phyloP scores from a whole-genome alignment of 331 rosid genomes.

The Acacia pycnantha region DNA sequence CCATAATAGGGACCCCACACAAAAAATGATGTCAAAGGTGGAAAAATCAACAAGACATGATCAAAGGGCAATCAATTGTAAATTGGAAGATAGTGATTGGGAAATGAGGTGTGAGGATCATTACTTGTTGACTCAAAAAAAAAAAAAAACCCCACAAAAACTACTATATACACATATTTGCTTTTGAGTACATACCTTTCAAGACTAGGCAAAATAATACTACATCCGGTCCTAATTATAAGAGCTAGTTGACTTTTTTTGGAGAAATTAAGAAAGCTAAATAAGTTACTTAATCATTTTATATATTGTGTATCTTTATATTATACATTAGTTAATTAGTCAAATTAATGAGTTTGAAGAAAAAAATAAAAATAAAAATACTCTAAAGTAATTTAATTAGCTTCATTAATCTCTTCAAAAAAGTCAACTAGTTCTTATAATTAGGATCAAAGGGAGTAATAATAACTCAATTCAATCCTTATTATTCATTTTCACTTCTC shows the following conservation, averaged over 20 bases:
- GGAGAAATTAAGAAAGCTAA: too few relatives aligned
- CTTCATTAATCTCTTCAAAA: too few relatives aligned
- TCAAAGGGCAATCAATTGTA: constrained; percentile 37
- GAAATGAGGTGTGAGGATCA: constrained; percentile 26
- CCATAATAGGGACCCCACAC: constrained; percentile 39
- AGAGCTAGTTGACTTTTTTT: too few relatives aligned
- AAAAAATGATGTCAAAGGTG: constrained; percentile 22
- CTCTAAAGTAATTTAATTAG: too few relatives aligned
- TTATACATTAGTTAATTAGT: too few relatives aligned
- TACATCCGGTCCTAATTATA: too few relatives aligned
- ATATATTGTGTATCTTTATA: too few relatives aligned
- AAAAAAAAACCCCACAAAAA: not conserved
- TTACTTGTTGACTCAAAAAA: constrained; percentile 34
- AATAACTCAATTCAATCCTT: not conserved
- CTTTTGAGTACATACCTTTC: not conserved
- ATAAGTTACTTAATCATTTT: too few relatives aligned
- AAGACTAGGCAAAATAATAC: not conserved
- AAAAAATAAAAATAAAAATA: too few relatives aligned
- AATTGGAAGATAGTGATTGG: constrained; percentile 55
- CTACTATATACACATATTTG: not conserved
- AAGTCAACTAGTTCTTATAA: too few relatives aligned
- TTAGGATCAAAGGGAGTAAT: too few relatives aligned
- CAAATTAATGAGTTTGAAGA: too few relatives aligned
- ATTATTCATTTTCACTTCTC: not conserved
- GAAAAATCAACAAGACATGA: constrained; percentile 22